phyloP scores from a whole-genome alignment of 2,329 filamentous ascomycete genomes.

The Phialophora tarda region DNA sequence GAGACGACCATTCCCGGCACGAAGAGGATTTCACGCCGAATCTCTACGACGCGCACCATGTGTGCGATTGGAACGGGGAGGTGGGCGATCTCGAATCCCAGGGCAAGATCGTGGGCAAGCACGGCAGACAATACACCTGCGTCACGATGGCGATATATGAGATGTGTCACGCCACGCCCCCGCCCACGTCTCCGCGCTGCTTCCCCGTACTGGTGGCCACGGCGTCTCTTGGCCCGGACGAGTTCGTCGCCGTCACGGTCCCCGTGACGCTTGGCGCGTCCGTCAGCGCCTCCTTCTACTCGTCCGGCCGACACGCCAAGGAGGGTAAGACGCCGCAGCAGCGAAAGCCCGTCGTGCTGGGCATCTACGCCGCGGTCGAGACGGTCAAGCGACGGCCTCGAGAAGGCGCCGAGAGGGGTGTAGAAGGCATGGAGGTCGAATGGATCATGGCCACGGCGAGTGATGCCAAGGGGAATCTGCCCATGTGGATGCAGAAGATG shows the following conservation, averaged over 20 bases:
- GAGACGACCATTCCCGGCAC: conserved; percentile 48
- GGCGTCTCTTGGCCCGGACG: conserved; percentile 33
- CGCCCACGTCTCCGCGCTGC: conserved; percentile 39
- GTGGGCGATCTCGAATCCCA: conserved; percentile 23
- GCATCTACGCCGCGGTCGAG: conserved; percentile 39
- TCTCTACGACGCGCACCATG: conserved; percentile 41
- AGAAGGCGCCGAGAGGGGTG: conserved; percentile 37
- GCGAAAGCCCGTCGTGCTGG: conserved; percentile 40
- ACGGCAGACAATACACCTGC: conserved; percentile 15
- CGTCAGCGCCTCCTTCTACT: conserved; percentile 40
- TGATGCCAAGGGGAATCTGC: conserved; percentile 70
- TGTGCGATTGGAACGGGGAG: conserved; percentile 42
- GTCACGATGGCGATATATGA: conserved; percentile 40
- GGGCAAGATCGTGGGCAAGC: conserved; percentile 9
- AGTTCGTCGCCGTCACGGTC: conserved; percentile 43
- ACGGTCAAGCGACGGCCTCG: conserved; percentile 22
- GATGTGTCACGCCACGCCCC: conserved; percentile 43
- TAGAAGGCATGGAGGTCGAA: conserved; percentile 65
- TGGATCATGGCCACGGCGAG: conserved; percentile 81
- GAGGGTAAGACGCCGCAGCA: conserved; percentile 40
- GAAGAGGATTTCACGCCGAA: conserved; percentile 51
- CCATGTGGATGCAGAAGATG: conserved; percentile 68
- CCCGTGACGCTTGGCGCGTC: conserved; percentile 39
- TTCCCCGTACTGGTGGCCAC: conserved; percentile 43
- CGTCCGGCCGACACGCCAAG: conserved; percentile 37